These are phyloP conservation scores for Candida rishiriensis DNA, from an alignment of 805 yeast genomes.

Conservation along the genomic window DNA sequence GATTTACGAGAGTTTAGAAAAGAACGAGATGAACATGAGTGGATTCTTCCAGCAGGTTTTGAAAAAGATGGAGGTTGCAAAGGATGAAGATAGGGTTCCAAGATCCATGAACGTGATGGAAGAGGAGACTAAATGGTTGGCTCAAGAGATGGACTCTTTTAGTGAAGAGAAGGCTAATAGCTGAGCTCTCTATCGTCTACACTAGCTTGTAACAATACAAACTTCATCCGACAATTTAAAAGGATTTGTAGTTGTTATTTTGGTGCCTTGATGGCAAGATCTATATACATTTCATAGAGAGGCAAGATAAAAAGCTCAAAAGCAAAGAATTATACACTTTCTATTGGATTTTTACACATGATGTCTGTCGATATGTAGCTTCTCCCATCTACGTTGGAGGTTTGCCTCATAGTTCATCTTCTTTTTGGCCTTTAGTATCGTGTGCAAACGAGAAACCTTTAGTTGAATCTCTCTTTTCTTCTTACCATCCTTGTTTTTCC, in stretches of 20 bases:
- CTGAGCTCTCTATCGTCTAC: too few species aligned
- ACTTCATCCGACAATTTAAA: too few species aligned
- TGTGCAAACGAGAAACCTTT: slow-evolving; percentile 34
- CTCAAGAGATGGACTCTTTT: slow-evolving; percentile 35
- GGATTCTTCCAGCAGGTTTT: slow-evolving; percentile 29
- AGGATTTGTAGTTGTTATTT: too few species aligned
- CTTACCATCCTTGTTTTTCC: slow-evolving; percentile 54
- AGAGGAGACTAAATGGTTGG: slow-evolving; percentile 59
- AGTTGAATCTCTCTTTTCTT: slow-evolving; percentile 39
- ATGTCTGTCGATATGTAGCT: slow-evolving; percentile 16
- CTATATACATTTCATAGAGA: too few species aligned
- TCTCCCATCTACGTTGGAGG: slow-evolving; percentile 20
- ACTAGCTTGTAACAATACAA: too few species aligned
- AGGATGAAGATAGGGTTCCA: slow-evolving; percentile 51
- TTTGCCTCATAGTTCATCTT: slow-evolving; percentile 9
- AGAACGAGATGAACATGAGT: slow-evolving; percentile 44
- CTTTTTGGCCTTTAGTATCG: slow-evolving; percentile 25
- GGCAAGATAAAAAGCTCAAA: too few species aligned
- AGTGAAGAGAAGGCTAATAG: too few species aligned
- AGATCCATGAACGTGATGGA: slow-evolving; percentile 65
- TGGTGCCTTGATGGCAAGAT: too few species aligned
- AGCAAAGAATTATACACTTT: background rate
- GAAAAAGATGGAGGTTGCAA: slow-evolving; percentile 29
- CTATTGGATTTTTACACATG: slow-evolving; percentile 2
- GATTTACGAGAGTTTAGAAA: slow-evolving; percentile 63